Conservation (phyloP, 352 stramenopile genomes). For the Globisporangium heterothallicum region DNA sequence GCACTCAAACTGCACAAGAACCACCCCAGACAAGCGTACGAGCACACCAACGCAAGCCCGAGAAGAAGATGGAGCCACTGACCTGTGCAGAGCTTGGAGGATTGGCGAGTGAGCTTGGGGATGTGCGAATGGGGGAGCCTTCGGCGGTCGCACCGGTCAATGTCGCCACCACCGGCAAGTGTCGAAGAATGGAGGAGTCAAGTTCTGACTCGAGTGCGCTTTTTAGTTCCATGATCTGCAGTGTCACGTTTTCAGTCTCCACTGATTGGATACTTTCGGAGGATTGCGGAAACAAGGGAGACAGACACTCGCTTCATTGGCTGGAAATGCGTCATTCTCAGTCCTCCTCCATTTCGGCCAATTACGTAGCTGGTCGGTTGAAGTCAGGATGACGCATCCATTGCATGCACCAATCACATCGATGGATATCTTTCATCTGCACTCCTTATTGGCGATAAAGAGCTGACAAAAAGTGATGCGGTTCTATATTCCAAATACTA, state of each 20-base stretch:
- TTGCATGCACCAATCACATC: not conserved
- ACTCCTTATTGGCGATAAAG: no score
- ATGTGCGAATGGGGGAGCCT: not conserved
- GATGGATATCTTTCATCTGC: no score
- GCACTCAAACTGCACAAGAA: no score
- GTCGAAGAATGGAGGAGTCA: not conserved
- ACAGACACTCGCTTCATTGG: not conserved
- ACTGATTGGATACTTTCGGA: constrained; percentile 5
- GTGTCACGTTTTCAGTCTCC: not conserved
- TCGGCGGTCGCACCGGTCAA: not conserved
- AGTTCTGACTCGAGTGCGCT: not conserved
- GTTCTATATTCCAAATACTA: no score
- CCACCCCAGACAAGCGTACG: no score
- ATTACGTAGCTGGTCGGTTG: no score
- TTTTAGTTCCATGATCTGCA: not conserved
- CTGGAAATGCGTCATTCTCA: not conserved
- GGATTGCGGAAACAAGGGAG: not conserved
- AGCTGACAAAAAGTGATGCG: no score
- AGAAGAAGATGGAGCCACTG: no score
- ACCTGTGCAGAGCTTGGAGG: not conserved
- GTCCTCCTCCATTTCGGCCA: no score
- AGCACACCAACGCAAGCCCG: not conserved
- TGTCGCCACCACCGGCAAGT: not conserved
- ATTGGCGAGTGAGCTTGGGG: not conserved
- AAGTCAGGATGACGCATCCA: not conserved